These are phyloP conservation scores for Phlyctochytrium arcticum DNA, from an alignment of 192 early-diverging fungal genomes.

Conservation along the genomic window DNA sequence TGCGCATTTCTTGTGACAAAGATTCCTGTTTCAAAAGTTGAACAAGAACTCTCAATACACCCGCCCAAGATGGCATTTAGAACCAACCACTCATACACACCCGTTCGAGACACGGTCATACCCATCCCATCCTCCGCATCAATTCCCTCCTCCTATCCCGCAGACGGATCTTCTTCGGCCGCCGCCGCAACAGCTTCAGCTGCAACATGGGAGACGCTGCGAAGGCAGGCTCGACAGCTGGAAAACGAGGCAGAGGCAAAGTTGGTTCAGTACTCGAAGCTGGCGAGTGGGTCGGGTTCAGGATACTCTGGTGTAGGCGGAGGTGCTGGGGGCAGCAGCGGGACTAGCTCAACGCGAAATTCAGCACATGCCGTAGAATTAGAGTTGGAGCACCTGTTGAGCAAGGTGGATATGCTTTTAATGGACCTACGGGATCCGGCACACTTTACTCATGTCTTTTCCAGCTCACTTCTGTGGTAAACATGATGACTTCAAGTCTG, in stretches of 20 bases:
- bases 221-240: slow-evolving; percentile 65
- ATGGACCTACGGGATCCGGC: not conserved
- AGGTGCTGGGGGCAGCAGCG: not conserved
- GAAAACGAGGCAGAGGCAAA: slow-evolving; percentile 71
- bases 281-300: slow-evolving; percentile 22
- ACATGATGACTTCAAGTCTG: slow-evolving; percentile 59
- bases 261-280: slow-evolving; percentile 50
- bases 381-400: slow-evolving; percentile 60
- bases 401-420: slow-evolving; percentile 44
- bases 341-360: not conserved
- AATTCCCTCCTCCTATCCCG: not conserved
- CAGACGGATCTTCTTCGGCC: slow-evolving; percentile 2
- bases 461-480: slow-evolving; percentile 56
- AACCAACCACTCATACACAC: not conserved
- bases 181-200: slow-evolving; percentile 4
- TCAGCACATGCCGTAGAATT: slow-evolving; percentile 38
- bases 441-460: slow-evolving; percentile 2
- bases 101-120: slow-evolving; percentile 10
- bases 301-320: not conserved
- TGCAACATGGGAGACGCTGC: slow-evolving; percentile 59
- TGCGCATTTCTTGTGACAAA: no score
- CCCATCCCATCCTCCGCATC: slow-evolving; percentile 1
- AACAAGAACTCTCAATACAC: no score
- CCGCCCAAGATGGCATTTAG: slow-evolving; percentile 9
- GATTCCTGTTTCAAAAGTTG: no score